Base-by-base conservation (phyloP, 192 early-diverging fungal species). In the Backusella westeae region DNA sequence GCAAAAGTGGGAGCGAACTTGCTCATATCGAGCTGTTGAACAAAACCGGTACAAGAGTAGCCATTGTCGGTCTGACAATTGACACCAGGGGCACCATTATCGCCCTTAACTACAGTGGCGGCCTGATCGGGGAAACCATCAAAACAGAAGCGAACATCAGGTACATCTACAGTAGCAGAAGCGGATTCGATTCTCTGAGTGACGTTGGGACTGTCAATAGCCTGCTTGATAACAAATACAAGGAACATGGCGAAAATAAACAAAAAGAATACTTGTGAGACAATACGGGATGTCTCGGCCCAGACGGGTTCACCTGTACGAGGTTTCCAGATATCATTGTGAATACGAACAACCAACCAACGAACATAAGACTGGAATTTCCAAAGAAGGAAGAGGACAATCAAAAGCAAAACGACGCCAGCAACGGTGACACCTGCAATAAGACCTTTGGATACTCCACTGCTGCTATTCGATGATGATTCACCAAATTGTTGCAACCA, bases 71-170 rank as follows among this genome's bases (percentile, higher is more conserved):
- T 81, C 29, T 71, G 56, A 44, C 80, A 81, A 38, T 68, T 36
- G 29, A 81, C 73, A 36, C 73, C 76, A 66, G 80, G 76, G 26
- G 73, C 53, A 39, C 73, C 67, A 6, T 36, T 12, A 46, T 75
- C 70, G 46, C 70, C 70, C 9, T 71, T 75, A 6, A 32, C 32
- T 2, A 38, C 23, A 12, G 19, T 35, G 9, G 74, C 4, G 36
- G 73, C 26, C 21, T 77, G 35, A 4, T 23, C 29, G 7, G 71
- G 17, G 44, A 67, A 81, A 34, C 80, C 80, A 72, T 81, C 80
- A 56, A 77, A 81, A 39, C 80, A 81, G 68, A 81, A 81, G 5
- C 80, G 80, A 67, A 81, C 74, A 78, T 81, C 80, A 10, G 80
- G 80, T 6, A 77, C 73, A 29, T 81, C 69, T 6, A 81, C 80